Evolutionary conservation across 768 basidiomycete species (phyloP), one percentile per base, ranked within the genome.

Genomic region (Coprinellus micaceus): DNA sequence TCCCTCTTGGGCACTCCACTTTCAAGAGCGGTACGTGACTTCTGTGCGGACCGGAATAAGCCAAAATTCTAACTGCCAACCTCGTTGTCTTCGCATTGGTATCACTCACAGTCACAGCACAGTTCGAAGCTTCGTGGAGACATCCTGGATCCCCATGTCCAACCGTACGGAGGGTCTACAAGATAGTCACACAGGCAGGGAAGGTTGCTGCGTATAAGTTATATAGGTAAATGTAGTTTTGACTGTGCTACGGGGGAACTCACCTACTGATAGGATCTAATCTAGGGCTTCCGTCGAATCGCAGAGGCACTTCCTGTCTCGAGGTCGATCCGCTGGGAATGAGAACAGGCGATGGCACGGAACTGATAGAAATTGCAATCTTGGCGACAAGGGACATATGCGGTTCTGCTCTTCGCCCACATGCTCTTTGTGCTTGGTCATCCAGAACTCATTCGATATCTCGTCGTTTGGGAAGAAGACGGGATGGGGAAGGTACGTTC

Each of bases 321-420:
- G 75, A 3, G 83, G 83, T 33, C 74, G 82, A 44, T 81, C 83
- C 4, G 69, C 81, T 26, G 87, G 87, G 28, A 88, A 88, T 59
- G 85, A 88, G 67, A 85, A 86, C 60, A 82, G 86, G 28, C 80
- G 87, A 21, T 89, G 85, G 86, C 87, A 89, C 65, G 87, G 88
- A 19, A 89, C 87, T 11, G 77, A 77, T 33, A 75, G 87, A 17
- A 76, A 81, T 47, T 89, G 87, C 67, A 81, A 76, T 44, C 66
- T 88, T 1, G 85, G 85, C 7, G 84, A 88, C 63, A 80, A 77
- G 26, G 84, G 85, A 5, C 76, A 82, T 36, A 73, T 76, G 2
- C 72, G 71, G 45, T 75, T 83, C 36, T 88, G 86, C 64, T 63
- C 77, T n/a, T 80, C 82, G 9, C 43, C 73, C 1, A 79, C 74